Conservation (phyloP, 2,329 filamentous ascomycete species). For the Xylariaceae sp. region DNA sequence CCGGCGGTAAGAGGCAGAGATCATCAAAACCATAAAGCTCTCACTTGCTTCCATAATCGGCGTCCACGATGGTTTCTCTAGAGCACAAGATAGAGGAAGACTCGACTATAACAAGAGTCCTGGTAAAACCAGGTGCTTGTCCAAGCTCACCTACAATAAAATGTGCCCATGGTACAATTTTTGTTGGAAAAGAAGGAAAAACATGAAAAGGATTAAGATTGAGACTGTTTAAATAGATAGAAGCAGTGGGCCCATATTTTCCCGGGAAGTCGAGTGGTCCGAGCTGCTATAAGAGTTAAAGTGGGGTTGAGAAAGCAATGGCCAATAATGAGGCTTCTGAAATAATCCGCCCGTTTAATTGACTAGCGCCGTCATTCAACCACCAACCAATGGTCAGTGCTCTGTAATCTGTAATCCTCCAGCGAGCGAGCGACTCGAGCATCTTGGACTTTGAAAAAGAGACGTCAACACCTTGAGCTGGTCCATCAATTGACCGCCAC, state of each 20-base stretch:
- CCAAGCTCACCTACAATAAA: slow-evolving; percentile 77
- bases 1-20: slow-evolving; percentile 75
- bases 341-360: slow-evolving; percentile 40
- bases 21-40: slow-evolving; percentile 62
- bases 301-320: slow-evolving; percentile 4
- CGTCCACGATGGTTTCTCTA: slow-evolving; percentile 61
- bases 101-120: slow-evolving; percentile 60
- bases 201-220: slow-evolving; percentile 44
- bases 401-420: slow-evolving; percentile 17
- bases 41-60: slow-evolving; percentile 77
- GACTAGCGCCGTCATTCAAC: slow-evolving; percentile 28
- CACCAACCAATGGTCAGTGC: slow-evolving; percentile 18
- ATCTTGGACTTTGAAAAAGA: slow-evolving; percentile 8
- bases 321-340: slow-evolving; percentile 35
- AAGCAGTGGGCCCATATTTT: not conserved
- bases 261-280: slow-evolving; percentile 10
- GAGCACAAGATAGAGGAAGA: slow-evolving; percentile 77
- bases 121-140: slow-evolving; percentile 47
- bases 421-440: slow-evolving; percentile 14
- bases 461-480: slow-evolving; percentile 37
- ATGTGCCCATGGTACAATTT: slow-evolving; percentile 71
- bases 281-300: slow-evolving; percentile 6
- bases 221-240: slow-evolving; percentile 5
- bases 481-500: slow-evolving; percentile 36
- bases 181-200: slow-evolving; percentile 51